These are phyloP conservation scores for Aspergillus sp. DNA, from an alignment of 2,329 filamentous ascomycete species.

Conservation along the genomic window DNA sequence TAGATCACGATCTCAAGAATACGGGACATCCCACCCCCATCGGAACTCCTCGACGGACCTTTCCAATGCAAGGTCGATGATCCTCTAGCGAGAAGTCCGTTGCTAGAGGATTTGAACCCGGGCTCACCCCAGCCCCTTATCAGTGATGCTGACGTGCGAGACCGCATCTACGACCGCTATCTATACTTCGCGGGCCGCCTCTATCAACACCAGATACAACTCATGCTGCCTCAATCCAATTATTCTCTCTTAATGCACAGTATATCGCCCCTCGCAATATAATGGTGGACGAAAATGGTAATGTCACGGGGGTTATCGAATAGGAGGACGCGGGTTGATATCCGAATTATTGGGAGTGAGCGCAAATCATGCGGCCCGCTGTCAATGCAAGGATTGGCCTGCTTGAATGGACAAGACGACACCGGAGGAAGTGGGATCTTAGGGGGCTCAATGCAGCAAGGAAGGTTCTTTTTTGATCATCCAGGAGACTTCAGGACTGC, in stretches of 20 bases:
- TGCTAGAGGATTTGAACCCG: too few species aligned
- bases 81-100: too few species aligned
- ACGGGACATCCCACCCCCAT: too few species aligned
- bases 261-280: constrained; percentile 29
- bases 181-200: too few species aligned
- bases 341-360: constrained; percentile 38
- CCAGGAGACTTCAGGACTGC: too few species aligned
- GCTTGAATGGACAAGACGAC: constrained; percentile 23
- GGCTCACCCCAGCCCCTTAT: too few species aligned
- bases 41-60: too few species aligned
- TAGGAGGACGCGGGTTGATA: constrained; percentile 38
- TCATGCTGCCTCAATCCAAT: constrained; percentile 19
- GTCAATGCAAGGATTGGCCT: constrained; percentile 20
- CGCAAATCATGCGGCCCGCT: constrained; percentile 19
- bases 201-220: constrained; percentile 16
- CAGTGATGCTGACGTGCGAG: too few species aligned
- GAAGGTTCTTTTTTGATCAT: constrained; percentile 3
- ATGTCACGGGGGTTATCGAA: constrained; percentile 32
- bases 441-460: constrained; percentile 18
- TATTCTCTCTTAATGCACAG: constrained; percentile 26
- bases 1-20: too few species aligned
- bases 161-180: too few species aligned
- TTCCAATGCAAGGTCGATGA: too few species aligned
- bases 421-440: constrained; percentile 21
- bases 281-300: constrained; percentile 18